Evolutionary conservation across 2,329 filamentous ascomycete genomes (phyloP).

Genomic region (Clonostachys rosea): DNA sequence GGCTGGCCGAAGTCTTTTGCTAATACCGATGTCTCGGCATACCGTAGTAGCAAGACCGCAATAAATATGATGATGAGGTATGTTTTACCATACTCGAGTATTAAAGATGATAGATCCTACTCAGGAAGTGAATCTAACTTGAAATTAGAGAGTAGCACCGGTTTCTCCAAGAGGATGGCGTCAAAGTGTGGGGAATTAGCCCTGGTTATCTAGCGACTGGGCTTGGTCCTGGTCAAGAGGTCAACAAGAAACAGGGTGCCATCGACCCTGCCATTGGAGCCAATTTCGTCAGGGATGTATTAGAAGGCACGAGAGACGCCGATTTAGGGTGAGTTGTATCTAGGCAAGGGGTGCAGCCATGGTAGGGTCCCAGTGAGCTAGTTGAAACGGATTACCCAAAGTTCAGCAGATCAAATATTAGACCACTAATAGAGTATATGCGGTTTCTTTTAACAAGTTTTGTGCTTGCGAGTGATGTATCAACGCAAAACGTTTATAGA

Average conservation of each 20-base stretch:
- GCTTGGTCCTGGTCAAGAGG: slow-evolving; percentile 17
- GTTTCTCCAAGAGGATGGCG: slow-evolving; percentile 33
- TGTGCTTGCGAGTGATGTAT: too few relatives aligned
- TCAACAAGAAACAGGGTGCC: slow-evolving; percentile 2
- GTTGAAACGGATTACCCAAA: too few relatives aligned
- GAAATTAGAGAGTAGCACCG: slow-evolving; percentile 28
- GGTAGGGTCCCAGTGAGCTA: background rate
- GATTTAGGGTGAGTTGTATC: slow-evolving; percentile 7
- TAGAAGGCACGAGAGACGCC: slow-evolving; percentile 4
- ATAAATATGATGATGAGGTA: slow-evolving; percentile 12
- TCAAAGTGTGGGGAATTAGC: slow-evolving; percentile 38
- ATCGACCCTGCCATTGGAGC: slow-evolving; percentile 6
- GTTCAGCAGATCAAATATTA: too few relatives aligned
- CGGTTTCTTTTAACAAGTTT: too few relatives aligned
- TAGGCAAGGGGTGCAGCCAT: slow-evolving; percentile 3
- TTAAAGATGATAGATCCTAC: background rate
- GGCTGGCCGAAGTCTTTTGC: slow-evolving; percentile 42
- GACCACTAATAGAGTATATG: too few relatives aligned
- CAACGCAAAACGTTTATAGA: too few relatives aligned
- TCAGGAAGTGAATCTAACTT: background rate
- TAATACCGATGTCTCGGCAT: slow-evolving; percentile 15
- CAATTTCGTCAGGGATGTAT: slow-evolving; percentile 2
- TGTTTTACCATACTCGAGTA: background rate
- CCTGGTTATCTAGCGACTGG: slow-evolving; percentile 40
- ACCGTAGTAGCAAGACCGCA: slow-evolving; percentile 5